Base-by-base conservation (phyloP, 2,329 filamentous ascomycete species). In the Arthrinium puccinioides region DNA sequence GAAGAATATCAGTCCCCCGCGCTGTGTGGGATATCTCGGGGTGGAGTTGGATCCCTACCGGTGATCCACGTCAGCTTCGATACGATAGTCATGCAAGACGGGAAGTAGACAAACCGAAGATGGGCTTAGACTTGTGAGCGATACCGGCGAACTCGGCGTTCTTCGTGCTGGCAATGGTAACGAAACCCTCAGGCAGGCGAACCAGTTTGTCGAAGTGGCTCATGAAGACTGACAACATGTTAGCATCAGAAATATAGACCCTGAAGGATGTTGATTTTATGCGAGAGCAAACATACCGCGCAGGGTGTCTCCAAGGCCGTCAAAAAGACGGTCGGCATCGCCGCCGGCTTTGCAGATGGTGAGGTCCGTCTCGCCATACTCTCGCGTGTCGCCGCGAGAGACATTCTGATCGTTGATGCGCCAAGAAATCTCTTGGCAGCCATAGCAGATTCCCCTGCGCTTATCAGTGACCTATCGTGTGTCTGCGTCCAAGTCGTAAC, bases 191-290 rank as follows among this genome's bases (percentile, higher is more conserved):
- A 8, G 89, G 89, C 26, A 95, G 69, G 38, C 73, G 66, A 26
- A 72, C 73, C 9, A 97, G 74, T 70, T 94, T 94, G 64, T 96
- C 88, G 41, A 80, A 82, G 59, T 97, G 90, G 48, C 77, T 84
- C 89, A 96, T 96, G 73, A 77, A 90, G 11, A 86, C 68, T 25
- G 13, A 9, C 18, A 11, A 20, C 9, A 27, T 29, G n/a, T 6
- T 32, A 21, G 43, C 42, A 28, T 21, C 51, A 25, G 23, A 13
- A 13, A 25, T 13, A 8, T 25, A 3, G 31, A 23, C 31, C n/a
- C 24, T 23, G 9, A 9, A 25, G 8, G 23, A 13, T 9, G 23
- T 25, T 25, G 8, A 9, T 13, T 25, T n/a, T n/a, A n/a, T n/a
- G n/a, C n/a, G n/a, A n/a, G n/a, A n/a, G n/a, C n/a, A n/a, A n/a